Conservation (phyloP, 768 basidiomycete species). For the Arthromyces matolae region DNA sequence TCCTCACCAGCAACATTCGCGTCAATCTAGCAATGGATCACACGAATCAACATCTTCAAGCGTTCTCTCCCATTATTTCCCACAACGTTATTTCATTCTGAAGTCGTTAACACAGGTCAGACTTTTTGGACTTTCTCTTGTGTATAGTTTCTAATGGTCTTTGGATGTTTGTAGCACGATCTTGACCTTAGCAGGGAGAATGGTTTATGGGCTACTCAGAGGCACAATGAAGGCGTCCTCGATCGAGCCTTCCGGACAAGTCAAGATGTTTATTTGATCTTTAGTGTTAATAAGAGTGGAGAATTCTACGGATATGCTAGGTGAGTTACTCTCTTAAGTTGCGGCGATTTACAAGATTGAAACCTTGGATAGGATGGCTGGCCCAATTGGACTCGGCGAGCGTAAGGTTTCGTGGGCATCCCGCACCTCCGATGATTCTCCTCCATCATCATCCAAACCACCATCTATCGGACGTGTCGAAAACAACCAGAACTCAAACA, state of each 20-base stretch:
- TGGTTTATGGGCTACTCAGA: constrained; percentile 89
- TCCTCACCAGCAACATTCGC: constrained; percentile 14
- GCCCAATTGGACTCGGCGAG: constrained; percentile 53
- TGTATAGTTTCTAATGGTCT: background rate
- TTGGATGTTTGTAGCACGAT: constrained; percentile 59
- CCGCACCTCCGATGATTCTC: constrained; percentile 30
- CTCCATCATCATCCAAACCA: constrained; percentile 27
- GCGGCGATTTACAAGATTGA: background rate
- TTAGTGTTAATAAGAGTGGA: constrained; percentile 90
- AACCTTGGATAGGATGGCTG: constrained; percentile 58
- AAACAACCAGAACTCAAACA: constrained; percentile 13
- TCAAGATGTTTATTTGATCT: constrained; percentile 83
- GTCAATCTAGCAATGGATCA: constrained; percentile 59
- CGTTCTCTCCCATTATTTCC: constrained; percentile 71
- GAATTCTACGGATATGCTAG: constrained; percentile 93
- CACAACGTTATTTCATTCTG: constrained; percentile 88
- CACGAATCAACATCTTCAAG: constrained; percentile 83
- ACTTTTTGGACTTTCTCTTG: background rate
- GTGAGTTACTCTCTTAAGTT: constrained; percentile 33
- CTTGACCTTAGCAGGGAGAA: constrained; percentile 75
- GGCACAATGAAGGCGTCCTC: constrained; percentile 85
- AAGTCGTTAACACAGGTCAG: constrained; percentile 80
- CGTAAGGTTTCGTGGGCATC: constrained; percentile 57
- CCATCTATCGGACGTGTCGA: constrained; percentile 12
- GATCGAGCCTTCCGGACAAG: constrained; percentile 94